phyloP scores from a whole-genome alignment of 305 asterid species.

The Withania somnifera region DNA sequence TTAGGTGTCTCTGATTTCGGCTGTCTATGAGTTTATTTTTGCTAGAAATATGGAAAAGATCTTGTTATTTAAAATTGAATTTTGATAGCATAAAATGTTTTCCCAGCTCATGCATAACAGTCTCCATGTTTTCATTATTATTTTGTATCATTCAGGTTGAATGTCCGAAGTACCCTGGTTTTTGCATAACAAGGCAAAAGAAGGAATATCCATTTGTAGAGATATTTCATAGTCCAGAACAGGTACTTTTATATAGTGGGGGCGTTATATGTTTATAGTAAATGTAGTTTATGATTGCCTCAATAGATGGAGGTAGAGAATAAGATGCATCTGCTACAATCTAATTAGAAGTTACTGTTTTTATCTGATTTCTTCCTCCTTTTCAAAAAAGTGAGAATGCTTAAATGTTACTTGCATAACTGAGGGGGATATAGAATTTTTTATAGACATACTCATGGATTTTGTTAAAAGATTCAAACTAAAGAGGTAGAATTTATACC shows the following conservation, averaged over 20 bases:
- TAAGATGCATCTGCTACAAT: background rate
- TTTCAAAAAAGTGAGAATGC: background rate
- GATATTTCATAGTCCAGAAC: slow-evolving; percentile 83
- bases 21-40: background rate
- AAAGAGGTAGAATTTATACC: background rate
- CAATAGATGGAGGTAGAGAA: background rate
- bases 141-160: slow-evolving; percentile 52
- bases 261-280: background rate
- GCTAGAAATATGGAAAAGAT: background rate
- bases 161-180: slow-evolving; percentile 93
- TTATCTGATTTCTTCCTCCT: background rate
- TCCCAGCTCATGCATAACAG: background rate
- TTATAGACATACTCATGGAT: too few species aligned
- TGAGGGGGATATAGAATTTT: background rate
- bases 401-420: background rate
- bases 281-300: background rate
- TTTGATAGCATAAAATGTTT: background rate
- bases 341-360: background rate
- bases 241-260: slow-evolving; percentile 27
- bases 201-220: slow-evolving; percentile 87
- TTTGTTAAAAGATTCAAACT: background rate
- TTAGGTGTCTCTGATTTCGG: background rate
- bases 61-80: background rate
- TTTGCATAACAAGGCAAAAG: slow-evolving; percentile 87
- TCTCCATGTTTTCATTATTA: background rate